Evolutionary conservation across 148 eudicot genomes (phyloP).

Genomic region (Polygonum maritimum): DNA sequence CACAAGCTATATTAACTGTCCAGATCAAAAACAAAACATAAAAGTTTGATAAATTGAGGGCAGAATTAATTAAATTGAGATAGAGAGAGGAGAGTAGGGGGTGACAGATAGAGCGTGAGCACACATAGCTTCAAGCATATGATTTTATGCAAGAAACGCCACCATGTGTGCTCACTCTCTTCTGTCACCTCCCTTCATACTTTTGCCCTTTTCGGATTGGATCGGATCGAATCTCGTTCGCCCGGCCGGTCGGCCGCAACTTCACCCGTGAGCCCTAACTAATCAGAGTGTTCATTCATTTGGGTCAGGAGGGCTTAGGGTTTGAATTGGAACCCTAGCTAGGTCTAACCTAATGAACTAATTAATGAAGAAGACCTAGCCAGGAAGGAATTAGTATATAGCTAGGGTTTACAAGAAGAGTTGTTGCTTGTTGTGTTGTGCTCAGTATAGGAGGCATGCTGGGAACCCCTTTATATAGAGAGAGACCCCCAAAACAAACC

Average conservation of each 20-base stretch:
- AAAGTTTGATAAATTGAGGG: background rate
- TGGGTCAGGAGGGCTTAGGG: background rate
- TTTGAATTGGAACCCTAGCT: background rate
- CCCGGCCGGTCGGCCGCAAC: too few species aligned
- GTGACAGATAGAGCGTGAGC: constrained; percentile 50
- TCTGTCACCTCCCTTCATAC: constrained; percentile 51
- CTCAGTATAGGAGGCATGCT: background rate
- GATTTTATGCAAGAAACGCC: constrained; percentile 19
- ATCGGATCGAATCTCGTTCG: background rate
- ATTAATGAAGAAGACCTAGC: too few species aligned
- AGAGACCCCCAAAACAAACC: background rate
- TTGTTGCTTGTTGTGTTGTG: background rate
- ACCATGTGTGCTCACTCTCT: constrained; percentile 64
- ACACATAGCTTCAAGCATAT: constrained; percentile 33
- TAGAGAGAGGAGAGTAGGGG: constrained; percentile 16
- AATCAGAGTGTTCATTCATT: too few species aligned
- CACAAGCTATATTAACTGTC: too few species aligned
- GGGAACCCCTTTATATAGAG: background rate
- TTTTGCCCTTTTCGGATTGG: background rate
- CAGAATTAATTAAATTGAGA: too few species aligned
- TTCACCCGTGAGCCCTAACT: background rate
- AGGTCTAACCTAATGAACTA: background rate
- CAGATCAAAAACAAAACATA: too few species aligned
- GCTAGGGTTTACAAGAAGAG: background rate
- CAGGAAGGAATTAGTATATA: too few species aligned